Evolutionary conservation across 208 protist species (phyloP), one percentile per base, ranked within the genome.

Genomic region (Trypanosomatidae sp.): DNA sequence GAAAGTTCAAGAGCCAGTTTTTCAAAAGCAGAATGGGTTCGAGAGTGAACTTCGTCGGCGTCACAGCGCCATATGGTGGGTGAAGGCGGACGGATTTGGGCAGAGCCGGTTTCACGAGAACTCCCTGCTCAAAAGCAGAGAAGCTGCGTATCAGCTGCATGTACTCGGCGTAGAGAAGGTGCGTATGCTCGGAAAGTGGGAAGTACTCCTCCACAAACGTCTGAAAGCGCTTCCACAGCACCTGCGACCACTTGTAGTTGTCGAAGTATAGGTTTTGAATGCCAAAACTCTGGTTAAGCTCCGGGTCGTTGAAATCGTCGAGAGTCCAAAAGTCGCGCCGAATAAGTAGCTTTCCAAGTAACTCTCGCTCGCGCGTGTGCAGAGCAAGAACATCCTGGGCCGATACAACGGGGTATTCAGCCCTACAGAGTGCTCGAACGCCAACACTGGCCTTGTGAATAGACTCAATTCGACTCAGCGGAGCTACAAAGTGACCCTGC

Each of bases 231-330:
- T 87, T 89, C 90, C 91, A 97, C 59, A 97, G 69, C 43, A 95
- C 83, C 72, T 94, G 89, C 1, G 93, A 95, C 93, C 93, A 97
- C 50, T 94, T 94, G 66, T 92, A 95, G 59, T 97, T 97, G 71
- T 97, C 93, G 85, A 97, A 97, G 53, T 91, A 95, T 1, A 91
- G 62, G 62, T 97, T 97, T 70, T 97, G 93, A 15, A 95, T 79
- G 17, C 93, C 93, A 71, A 91, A 95, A 44, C 91, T 95, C n/a
- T 83, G 78, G 58, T 97, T 97, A 15, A 95, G 70, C 70, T 97
- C 91, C 0, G 89, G 80, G 62, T 97, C 90, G 71, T 95, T 97
- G 78, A 93, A 97, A 65, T 97, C 93, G 1, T 93, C 87, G 2
- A 95, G 69, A 5, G 76, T 69, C 91, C 93, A 97, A 71, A 97